phyloP scores from a whole-genome alignment of 148 eudicot genomes.

The Spergularia bocconei region DNA sequence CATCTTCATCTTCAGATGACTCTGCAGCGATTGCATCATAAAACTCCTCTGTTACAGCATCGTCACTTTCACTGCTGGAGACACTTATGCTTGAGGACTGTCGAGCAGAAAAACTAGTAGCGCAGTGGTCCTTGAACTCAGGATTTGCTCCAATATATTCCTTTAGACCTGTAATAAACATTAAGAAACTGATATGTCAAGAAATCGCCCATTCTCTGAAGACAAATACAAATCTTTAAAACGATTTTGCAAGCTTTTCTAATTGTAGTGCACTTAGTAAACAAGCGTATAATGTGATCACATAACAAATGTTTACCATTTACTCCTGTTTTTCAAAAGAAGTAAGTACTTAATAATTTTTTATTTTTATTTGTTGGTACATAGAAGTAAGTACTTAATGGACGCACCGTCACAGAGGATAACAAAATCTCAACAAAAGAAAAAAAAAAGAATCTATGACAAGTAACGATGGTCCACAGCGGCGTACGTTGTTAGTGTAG shows the following conservation, averaged over 20 bases:
- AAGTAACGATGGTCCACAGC: neutral
- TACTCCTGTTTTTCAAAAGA: too few species aligned
- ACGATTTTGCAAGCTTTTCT: neutral
- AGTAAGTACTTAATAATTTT: too few species aligned
- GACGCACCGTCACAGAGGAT: too few species aligned
- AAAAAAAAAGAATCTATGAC: neutral
- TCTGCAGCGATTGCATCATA: conserved; percentile 76
- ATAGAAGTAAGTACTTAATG: too few species aligned
- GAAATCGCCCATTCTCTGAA: neutral
- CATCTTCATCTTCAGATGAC: conserved; percentile 62
- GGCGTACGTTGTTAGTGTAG: neutral
- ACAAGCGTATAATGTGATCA: too few species aligned
- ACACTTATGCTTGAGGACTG: conserved; percentile 43
- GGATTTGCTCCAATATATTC: conserved; percentile 88
- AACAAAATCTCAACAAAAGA: too few species aligned
- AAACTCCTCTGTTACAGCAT: conserved; percentile 62
- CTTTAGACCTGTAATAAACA: conserved; percentile 58
- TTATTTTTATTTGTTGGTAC: too few species aligned
- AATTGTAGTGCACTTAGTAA: neutral
- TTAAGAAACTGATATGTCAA: neutral
- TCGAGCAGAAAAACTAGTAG: conserved; percentile 38
- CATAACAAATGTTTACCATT: too few species aligned
- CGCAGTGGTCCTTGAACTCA: conserved; percentile 34
- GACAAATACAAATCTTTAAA: neutral
- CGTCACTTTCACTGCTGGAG: conserved; percentile 51